These are phyloP conservation scores for Metschnikowia arizonensis DNA, from an alignment of 805 yeast species.

Conservation along the genomic window DNA sequence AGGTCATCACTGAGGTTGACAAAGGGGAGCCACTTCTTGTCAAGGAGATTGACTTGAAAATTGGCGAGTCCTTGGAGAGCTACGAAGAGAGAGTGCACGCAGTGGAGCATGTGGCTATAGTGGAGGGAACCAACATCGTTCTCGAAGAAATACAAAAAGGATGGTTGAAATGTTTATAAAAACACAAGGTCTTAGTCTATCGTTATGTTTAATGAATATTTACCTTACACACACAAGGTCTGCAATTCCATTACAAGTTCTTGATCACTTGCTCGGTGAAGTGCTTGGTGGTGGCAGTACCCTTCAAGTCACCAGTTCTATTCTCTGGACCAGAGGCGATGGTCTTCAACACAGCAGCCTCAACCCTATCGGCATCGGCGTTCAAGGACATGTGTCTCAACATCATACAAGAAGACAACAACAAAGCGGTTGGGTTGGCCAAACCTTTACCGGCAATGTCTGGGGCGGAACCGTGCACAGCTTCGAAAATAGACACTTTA, in stretches of 20 bases:
- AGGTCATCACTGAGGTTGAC: constrained; percentile 94
- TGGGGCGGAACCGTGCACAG: constrained; percentile 99
- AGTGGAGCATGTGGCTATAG: constrained; percentile 86
- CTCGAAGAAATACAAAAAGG: constrained; percentile 32
- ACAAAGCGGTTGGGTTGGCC: constrained; percentile 97
- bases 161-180: constrained; percentile 5
- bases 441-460: constrained; percentile 98
- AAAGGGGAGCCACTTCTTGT: constrained; percentile 87
- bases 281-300: constrained; percentile 81
- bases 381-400: constrained; percentile 95
- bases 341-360: constrained; percentile 79
- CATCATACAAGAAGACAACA: constrained; percentile 97
- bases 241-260: constrained; percentile 46
- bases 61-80: constrained; percentile 71
- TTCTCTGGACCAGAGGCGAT: constrained; percentile 94
- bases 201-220: constrained; percentile 13
- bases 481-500: constrained; percentile 96
- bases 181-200: constrained; percentile 1
- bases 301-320: constrained; percentile 96
- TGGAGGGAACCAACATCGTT: constrained; percentile 78
- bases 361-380: constrained; percentile 77
- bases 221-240: constrained; percentile 7
- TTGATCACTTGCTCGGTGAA: constrained; percentile 90
- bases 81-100: constrained; percentile 82
- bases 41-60: constrained; percentile 64